Evolutionary conservation across 2,329 filamentous ascomycete species (phyloP).

Genomic region (Lachnellula arida): DNA sequence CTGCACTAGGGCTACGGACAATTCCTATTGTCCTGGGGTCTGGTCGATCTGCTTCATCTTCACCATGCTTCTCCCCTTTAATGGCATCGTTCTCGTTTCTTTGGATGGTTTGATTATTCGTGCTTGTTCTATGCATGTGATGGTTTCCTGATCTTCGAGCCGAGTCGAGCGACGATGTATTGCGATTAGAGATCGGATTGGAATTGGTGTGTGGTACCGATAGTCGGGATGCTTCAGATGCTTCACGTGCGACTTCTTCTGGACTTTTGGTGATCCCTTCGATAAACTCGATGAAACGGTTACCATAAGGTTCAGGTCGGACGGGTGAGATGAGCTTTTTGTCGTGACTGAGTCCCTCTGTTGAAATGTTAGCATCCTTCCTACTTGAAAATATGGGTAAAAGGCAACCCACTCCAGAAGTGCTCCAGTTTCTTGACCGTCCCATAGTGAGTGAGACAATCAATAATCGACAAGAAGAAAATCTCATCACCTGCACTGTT

Average conservation of each 20-base stretch:
- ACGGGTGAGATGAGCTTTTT: conserved; percentile 88
- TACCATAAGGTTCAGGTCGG: conserved; percentile 83
- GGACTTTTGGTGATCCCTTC: conserved; percentile 83
- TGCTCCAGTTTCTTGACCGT: conserved; percentile 92
- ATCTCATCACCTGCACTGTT: conserved; percentile 82
- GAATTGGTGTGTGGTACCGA: conserved; percentile 25
- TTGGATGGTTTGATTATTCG: conserved; percentile 22
- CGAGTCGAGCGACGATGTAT: conserved; percentile 20
- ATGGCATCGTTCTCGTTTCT: conserved; percentile 27
- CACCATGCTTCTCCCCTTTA: conserved; percentile 33
- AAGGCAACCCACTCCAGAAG: conserved; percentile 62
- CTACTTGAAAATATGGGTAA: neutral
- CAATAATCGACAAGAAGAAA: conserved; percentile 97
- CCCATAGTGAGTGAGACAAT: conserved; percentile 95
- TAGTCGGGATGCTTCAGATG: conserved; percentile 43
- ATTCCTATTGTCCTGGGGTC: conserved; percentile 46
- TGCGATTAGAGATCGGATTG: conserved; percentile 18
- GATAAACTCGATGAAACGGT: conserved; percentile 91
- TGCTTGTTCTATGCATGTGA: conserved; percentile 18
- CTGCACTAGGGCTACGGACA: conserved; percentile 51
- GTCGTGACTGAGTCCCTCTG: conserved; percentile 73
- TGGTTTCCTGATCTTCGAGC: conserved; percentile 20
- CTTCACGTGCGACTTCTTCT: conserved; percentile 76
- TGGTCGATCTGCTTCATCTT: conserved; percentile 25
- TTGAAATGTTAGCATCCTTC: conserved; percentile 18